Percentiles rank a stretch among this genome's conserved stretches.
Evolutionary conservation across 345 rosid genomes (phyloP).

Genomic region (Linum tenue): DNA sequence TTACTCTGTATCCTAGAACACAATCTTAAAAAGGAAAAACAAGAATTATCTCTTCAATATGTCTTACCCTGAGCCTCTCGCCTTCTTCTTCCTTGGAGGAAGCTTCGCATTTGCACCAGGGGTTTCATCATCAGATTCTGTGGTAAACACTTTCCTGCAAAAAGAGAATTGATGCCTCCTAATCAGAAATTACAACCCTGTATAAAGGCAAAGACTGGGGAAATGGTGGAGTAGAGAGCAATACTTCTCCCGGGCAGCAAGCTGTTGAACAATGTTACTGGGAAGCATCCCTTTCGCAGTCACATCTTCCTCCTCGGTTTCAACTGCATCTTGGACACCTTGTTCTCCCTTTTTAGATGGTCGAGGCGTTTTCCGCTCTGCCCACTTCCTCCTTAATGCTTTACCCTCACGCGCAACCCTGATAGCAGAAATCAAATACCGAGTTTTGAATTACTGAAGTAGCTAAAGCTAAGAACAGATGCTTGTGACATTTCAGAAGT

Average conservation of each 20-base stretch:
- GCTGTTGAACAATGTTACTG: slow-evolving; percentile 55
- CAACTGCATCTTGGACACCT: slow-evolving; percentile 26
- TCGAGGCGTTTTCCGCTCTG: slow-evolving; percentile 47
- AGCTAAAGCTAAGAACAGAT: neutral
- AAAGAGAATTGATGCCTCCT: neutral
- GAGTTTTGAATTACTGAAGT: neutral
- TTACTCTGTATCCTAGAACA: neutral
- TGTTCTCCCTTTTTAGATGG: slow-evolving; percentile 23
- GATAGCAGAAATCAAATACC: neutral
- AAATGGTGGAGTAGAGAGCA: neutral
- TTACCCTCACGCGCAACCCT: slow-evolving; percentile 66
- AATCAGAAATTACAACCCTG: neutral
- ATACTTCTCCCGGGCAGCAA: slow-evolving; percentile 76
- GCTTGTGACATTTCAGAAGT: too few relatives aligned
- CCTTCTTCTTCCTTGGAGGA: slow-evolving; percentile 42
- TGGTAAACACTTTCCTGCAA: slow-evolving; percentile 47
- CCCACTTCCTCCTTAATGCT: slow-evolving; percentile 57
- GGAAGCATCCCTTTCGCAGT: slow-evolving; percentile 66
- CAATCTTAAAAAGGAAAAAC: neutral
- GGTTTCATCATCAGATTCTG: slow-evolving; percentile 51
- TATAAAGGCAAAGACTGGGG: neutral
- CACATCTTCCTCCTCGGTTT: slow-evolving; percentile 31
- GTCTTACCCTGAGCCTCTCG: slow-evolving; percentile 55
- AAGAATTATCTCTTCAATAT: neutral
- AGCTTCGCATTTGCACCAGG: slow-evolving; percentile 23